Percentiles rank a stretch among this genome's conserved stretches.
Evolutionary conservation across 495 filamentous ascomycete species (phyloP).

Genomic region (Cenococcum geophilum): DNA sequence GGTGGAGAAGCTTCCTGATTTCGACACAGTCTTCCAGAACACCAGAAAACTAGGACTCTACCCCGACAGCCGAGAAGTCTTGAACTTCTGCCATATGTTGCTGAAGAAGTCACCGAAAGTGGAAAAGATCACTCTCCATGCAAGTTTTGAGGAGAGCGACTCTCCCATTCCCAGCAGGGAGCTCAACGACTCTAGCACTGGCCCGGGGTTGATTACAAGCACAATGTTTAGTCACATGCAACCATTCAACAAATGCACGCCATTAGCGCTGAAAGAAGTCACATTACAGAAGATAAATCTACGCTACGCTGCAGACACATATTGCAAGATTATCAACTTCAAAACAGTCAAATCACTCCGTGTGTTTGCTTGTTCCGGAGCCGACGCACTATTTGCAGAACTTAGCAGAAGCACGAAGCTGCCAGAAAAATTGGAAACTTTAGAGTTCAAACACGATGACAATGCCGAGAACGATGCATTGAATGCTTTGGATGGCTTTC

Average conservation of each 20-base stretch:
- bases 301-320: slow-evolving; percentile 36
- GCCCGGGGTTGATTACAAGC: slow-evolving; percentile 35
- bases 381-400: slow-evolving; percentile 38
- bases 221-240: slow-evolving; percentile 37
- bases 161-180: slow-evolving; percentile 30
- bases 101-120: slow-evolving; percentile 31
- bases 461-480: slow-evolving; percentile 38
- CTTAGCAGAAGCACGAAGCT: slow-evolving; percentile 35
- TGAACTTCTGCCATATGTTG: slow-evolving; percentile 33
- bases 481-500: slow-evolving; percentile 37
- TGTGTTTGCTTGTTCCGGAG: slow-evolving; percentile 35
- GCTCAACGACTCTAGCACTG: slow-evolving; percentile 38
- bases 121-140: slow-evolving; percentile 38
- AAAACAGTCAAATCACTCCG: slow-evolving; percentile 29
- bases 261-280: slow-evolving; percentile 31
- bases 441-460: slow-evolving; percentile 39
- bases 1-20: slow-evolving; percentile 31
- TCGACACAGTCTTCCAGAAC: slow-evolving; percentile 33
- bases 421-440: slow-evolving; percentile 33
- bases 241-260: slow-evolving; percentile 39
- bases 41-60: slow-evolving; percentile 35
- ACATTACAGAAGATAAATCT: slow-evolving; percentile 36
- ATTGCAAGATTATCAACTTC: slow-evolving; percentile 40
- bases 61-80: slow-evolving; percentile 32
- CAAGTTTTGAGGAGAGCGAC: slow-evolving; percentile 33